Percentiles rank a stretch among this genome's conserved stretches.
Evolutionary conservation across 2,329 filamentous ascomycete species (phyloP).

Genomic region (Microdochium trichocladiopsis): DNA sequence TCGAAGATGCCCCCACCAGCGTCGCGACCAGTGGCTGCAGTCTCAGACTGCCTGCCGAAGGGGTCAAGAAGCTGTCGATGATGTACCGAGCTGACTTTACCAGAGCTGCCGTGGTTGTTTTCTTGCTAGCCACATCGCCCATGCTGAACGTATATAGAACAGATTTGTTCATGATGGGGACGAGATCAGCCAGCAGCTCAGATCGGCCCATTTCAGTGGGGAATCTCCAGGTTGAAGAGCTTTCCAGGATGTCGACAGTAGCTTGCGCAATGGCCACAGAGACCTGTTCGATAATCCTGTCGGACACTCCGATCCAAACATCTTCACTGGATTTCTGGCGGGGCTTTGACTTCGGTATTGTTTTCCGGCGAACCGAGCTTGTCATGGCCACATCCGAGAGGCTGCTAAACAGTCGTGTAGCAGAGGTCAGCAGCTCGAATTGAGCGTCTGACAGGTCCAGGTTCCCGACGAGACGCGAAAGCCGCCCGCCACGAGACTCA

Average conservation of each 20-base stretch:
- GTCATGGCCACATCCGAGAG: slow-evolving; percentile 69
- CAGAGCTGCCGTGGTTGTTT: slow-evolving; percentile 52
- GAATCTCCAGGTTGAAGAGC: slow-evolving; percentile 81
- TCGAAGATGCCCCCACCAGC: slow-evolving; percentile 54
- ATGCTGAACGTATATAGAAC: slow-evolving; percentile 69
- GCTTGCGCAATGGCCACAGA: slow-evolving; percentile 67
- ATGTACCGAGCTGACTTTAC: slow-evolving; percentile 69
- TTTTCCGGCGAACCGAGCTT: slow-evolving; percentile 61
- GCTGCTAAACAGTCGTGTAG: slow-evolving; percentile 65
- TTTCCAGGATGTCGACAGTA: slow-evolving; percentile 78
- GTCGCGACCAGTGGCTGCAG: slow-evolving; percentile 72
- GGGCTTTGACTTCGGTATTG: slow-evolving; percentile 38
- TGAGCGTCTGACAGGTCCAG: slow-evolving; percentile 71
- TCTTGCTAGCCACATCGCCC: slow-evolving; percentile 47
- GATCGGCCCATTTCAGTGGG: slow-evolving; percentile 59
- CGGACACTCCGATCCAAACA: slow-evolving; percentile 65
- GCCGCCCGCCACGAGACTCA: slow-evolving; percentile 67
- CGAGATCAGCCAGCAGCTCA: slow-evolving; percentile 60
- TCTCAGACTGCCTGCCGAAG: slow-evolving; percentile 61
- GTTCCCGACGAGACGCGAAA: slow-evolving; percentile 73
- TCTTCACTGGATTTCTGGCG: slow-evolving; percentile 40
- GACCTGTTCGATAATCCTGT: slow-evolving; percentile 68
- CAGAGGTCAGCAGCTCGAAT: slow-evolving; percentile 70
- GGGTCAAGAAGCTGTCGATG: slow-evolving; percentile 67
- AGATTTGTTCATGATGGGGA: slow-evolving; percentile 64